Evolutionary conservation across 2,329 filamentous ascomycete species (phyloP).

Genomic region (Coniosporium uncinatum): DNA sequence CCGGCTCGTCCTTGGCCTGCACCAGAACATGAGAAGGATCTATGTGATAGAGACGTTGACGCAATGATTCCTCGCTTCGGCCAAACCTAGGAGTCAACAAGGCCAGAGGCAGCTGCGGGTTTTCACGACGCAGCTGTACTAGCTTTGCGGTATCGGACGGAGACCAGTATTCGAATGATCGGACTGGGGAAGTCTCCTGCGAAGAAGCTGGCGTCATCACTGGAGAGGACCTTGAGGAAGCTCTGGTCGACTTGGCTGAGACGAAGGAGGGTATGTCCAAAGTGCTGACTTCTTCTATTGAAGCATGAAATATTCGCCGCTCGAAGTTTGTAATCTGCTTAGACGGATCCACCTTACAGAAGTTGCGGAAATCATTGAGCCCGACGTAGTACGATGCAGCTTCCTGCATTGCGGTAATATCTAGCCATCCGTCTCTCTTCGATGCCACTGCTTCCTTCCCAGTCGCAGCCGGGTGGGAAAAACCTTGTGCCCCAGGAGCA

Average conservation of each 20-base stretch:
- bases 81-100: background rate
- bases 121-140: too few relatives aligned
- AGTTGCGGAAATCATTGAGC: constrained; percentile 90
- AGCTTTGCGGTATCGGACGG: too few relatives aligned
- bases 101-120: too few relatives aligned
- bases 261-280: constrained; percentile 14
- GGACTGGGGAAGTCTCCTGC: background rate
- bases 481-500: constrained; percentile 47
- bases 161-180: too few relatives aligned
- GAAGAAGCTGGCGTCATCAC: background rate
- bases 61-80: background rate
- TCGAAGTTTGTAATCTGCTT: constrained; percentile 87
- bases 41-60: too few relatives aligned
- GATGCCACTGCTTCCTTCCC: constrained; percentile 19
- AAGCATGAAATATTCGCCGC: constrained; percentile 72
- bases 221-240: constrained; percentile 19
- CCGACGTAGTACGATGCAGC: constrained; percentile 80
- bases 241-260: constrained; percentile 15
- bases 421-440: constrained; percentile 61
- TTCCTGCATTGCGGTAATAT: constrained; percentile 80
- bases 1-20: too few relatives aligned
- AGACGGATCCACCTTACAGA: constrained; percentile 87
- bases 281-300: constrained; percentile 63
- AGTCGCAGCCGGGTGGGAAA: too few relatives aligned
- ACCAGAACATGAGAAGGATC: too few relatives aligned